Base-by-base conservation (phyloP, 768 basidiomycete species). In the Amanita fuliginea region DNA sequence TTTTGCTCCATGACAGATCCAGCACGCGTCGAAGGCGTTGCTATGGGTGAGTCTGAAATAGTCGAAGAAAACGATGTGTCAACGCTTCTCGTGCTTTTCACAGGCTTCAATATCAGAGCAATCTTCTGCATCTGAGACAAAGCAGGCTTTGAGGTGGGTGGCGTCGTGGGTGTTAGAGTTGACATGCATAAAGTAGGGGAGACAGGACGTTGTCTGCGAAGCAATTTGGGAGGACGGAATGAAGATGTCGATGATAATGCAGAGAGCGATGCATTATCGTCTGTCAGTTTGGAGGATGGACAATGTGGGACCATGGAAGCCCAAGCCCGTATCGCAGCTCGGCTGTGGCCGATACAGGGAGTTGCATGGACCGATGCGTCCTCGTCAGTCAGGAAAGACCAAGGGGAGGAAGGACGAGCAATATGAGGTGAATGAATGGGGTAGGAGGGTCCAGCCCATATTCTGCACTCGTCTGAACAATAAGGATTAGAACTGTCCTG, bases 181-280 rank as follows among this genome's bases (percentile, higher is more conserved):
- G 75, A 73, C 54, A 77, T 66, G 54, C 67, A 74, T 51, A 81
- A 74, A 1, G 78, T 69, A 3, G 79, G 77, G 0, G 71, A 65
- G 2, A 71, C 60, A 2, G 70, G 69, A 32, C 70, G 69, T 8
- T 68, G 66, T n/a, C 66, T 47, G 54, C 64, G 54, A 59, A 74
- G 62, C 56, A 67, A 69, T 42, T 70, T 62, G 32, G 73, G 71
- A 6, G 68, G 59, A 30, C 58, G 58, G 43, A 58, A 56, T 37
- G 55, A 46, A 34, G 57, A 47, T 49, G 56, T 49, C 11, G 62
- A 55, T 16, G 57, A 46, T 16, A 59, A 26, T 48, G 62, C 21
- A 36, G 56, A 53, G n/a, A 60, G 44, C 46, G 54, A 50, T 22
- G 48, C 45, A 44, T 46, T 49, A 34, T 54, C 51, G 10, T 45